Conservation (phyloP, 768 basidiomycete genomes). For the Neoboletus subvelutipes region DNA sequence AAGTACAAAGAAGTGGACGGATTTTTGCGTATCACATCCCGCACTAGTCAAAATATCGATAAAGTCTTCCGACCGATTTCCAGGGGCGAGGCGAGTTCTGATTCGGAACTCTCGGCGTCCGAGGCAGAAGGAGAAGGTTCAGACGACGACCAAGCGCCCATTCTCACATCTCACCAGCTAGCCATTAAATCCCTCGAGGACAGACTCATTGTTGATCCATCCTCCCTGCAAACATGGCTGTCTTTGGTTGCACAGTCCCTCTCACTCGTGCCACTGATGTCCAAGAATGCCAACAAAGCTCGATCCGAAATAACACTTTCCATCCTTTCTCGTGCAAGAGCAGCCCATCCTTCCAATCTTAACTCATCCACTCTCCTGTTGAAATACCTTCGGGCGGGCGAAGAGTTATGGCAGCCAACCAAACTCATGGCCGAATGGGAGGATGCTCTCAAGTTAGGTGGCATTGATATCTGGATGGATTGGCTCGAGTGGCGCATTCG, state of each 20-base stretch:
- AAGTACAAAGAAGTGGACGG: constrained; percentile 68
- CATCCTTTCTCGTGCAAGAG: constrained; percentile 62
- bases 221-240: constrained; percentile 59
- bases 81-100: constrained; percentile 26
- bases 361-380: constrained; percentile 53
- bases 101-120: constrained; percentile 38
- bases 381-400: constrained; percentile 67
- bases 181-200: constrained; percentile 60
- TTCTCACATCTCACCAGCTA: constrained; percentile 56
- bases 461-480: constrained; percentile 66
- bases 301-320: constrained; percentile 72
- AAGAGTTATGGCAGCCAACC: constrained; percentile 63
- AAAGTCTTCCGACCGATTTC: constrained; percentile 55
- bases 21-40: constrained; percentile 57
- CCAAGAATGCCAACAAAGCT: constrained; percentile 67
- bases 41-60: constrained; percentile 30
- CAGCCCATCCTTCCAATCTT: constrained; percentile 50
- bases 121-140: constrained; percentile 34
- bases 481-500: constrained; percentile 79
- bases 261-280: constrained; percentile 55
- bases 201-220: constrained; percentile 49
- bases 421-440: constrained; percentile 70
- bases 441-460: constrained; percentile 51
- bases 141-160: constrained; percentile 33
- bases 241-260: constrained; percentile 61